phyloP scores from a whole-genome alignment of 805 yeast genomes.

The Tetrapisispora fleetii region DNA sequence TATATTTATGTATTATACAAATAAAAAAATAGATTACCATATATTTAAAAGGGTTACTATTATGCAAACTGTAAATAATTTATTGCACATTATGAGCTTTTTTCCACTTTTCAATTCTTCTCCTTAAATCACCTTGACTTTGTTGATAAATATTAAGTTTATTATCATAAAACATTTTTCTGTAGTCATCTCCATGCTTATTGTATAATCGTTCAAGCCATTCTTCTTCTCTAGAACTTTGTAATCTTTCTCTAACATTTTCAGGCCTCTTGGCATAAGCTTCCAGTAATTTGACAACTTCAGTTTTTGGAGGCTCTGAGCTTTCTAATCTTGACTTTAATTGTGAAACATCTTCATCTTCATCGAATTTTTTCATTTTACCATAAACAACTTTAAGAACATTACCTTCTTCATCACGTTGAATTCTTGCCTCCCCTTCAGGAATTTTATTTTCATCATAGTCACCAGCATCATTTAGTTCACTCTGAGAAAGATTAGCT shows the following conservation, averaged over 20 bases:
- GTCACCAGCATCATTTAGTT: conserved; percentile 24
- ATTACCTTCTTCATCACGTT: conserved; percentile 60
- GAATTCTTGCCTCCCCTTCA: conserved; percentile 68
- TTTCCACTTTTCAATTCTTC: conserved; percentile 65
- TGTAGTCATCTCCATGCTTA: conserved; percentile 82
- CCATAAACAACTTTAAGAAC: conserved; percentile 65
- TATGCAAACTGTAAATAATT: background rate
- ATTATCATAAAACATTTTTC: conserved; percentile 86
- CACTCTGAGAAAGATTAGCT: conserved; percentile 10
- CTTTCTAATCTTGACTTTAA: conserved; percentile 15
- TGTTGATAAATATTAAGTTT: conserved; percentile 77
- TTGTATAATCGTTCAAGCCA: conserved; percentile 59
- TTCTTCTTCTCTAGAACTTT: conserved; percentile 61
- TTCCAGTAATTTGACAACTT: conserved; percentile 63
- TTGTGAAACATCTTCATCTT: conserved; percentile 29
- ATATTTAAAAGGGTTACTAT: no score
- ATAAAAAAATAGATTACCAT: background rate
- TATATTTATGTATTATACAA: background rate
- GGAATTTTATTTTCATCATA: conserved; percentile 47
- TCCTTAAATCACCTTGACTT: conserved; percentile 71
- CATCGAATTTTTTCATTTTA: conserved; percentile 36
- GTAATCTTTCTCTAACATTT: conserved; percentile 41
- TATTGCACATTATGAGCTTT: conserved; percentile 31
- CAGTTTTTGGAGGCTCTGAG: conserved; percentile 31
- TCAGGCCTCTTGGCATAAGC: conserved; percentile 39